Percentiles rank a stretch among this genome's conserved stretches.
Evolutionary conservation across 768 basidiomycete species (phyloP).

Genomic region (Podaxis sp.): DNA sequence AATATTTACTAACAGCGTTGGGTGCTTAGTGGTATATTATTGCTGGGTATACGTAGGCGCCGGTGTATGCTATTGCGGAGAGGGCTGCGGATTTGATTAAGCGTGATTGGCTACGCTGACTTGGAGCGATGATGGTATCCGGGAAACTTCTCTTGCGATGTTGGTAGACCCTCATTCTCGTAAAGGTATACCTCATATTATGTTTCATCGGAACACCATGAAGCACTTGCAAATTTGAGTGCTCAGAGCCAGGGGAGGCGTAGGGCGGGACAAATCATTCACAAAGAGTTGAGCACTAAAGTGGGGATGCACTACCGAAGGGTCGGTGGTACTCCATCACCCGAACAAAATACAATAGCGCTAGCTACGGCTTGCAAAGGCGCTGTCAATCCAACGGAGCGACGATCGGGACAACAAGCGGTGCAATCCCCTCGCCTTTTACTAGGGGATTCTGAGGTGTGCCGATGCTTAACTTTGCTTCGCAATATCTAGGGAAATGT

Average conservation of each 20-base stretch:
- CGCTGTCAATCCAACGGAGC: not conserved
- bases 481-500: not conserved
- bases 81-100: slow-evolving; percentile 10
- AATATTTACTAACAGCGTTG: too few relatives aligned
- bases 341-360: not conserved
- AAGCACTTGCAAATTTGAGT: not conserved
- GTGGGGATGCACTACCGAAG: too few relatives aligned
- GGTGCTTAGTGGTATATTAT: not conserved
- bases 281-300: not conserved
- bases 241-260: not conserved
- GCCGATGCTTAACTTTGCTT: not conserved
- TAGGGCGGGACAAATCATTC: not conserved
- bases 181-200: too few relatives aligned
- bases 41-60: not conserved
- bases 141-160: not conserved
- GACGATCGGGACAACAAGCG: not conserved
- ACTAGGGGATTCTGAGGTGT: not conserved
- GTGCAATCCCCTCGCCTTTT: not conserved
- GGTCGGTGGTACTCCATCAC: too few relatives aligned
- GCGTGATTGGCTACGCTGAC: not conserved
- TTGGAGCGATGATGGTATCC: not conserved
- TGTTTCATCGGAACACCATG: not conserved
- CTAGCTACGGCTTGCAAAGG: not conserved
- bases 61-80: not conserved
- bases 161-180: too few relatives aligned